A percentile compares a stretch with the other conserved stretches of the same genome.
These are phyloP conservation scores for Parastagonospora nodorum DNA, from an alignment of 2,329 filamentous ascomycete species.

Conservation along the genomic window DNA sequence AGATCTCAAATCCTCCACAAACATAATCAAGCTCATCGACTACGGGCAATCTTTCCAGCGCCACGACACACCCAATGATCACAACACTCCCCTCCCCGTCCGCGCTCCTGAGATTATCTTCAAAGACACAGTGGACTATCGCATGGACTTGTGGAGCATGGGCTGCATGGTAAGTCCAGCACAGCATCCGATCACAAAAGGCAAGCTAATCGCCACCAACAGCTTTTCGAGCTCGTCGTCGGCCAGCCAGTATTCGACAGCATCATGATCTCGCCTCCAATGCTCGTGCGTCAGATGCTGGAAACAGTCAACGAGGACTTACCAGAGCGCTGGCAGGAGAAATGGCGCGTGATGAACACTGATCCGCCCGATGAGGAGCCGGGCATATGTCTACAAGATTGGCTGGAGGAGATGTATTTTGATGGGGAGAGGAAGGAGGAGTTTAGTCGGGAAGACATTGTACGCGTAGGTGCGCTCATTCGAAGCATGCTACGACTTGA, in stretches of 20 bases:
- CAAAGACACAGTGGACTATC: slow-evolving; percentile 40
- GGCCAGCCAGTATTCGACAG: slow-evolving; percentile 48
- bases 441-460: slow-evolving; percentile 18
- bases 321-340: slow-evolving; percentile 40
- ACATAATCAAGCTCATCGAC: slow-evolving; percentile 34
- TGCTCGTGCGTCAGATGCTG: slow-evolving; percentile 45
- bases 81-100: slow-evolving; percentile 44
- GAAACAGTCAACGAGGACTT: slow-evolving; percentile 42
- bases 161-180: slow-evolving; percentile 42
- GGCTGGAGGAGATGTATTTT: slow-evolving; percentile 48
- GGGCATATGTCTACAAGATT: slow-evolving; percentile 38
- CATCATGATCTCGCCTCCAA: slow-evolving; percentile 40
- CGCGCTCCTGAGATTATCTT: slow-evolving; percentile 49
- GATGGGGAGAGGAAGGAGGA: slow-evolving; percentile 27
- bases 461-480: slow-evolving; percentile 18
- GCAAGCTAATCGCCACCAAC: slow-evolving; percentile 14
- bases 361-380: slow-evolving; percentile 13
- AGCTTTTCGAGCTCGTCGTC: slow-evolving; percentile 48
- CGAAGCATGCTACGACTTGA: slow-evolving; percentile 22
- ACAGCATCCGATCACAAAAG: slow-evolving; percentile 4
- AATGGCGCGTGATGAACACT: slow-evolving; percentile 33
- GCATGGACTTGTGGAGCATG: slow-evolving; percentile 48
- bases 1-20: neutral
- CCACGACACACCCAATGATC: slow-evolving; percentile 22
- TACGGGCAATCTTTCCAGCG: slow-evolving; percentile 47